Base-by-base conservation (phyloP, 192 early-diverging fungal genomes). In the Podochytrium sp. region DNA sequence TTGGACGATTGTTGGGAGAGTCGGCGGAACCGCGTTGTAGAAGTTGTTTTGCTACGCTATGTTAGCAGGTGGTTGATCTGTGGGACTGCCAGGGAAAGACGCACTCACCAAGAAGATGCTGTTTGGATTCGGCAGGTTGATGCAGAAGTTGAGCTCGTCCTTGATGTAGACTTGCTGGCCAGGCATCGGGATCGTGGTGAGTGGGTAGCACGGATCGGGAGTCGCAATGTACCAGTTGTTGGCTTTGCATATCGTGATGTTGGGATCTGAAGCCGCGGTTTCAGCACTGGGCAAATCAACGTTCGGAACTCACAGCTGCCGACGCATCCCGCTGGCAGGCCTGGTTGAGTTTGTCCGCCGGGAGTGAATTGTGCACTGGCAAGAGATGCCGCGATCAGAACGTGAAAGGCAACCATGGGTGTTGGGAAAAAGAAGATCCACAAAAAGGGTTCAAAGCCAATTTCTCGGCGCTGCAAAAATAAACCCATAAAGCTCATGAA, bases 61-160 rank as follows among this genome's bases (percentile, higher is more conserved):
- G 29, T 40, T 47, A 47, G 43, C 43, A 16, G 12, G n/a, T 0
- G 0, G 0, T 47, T 0, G 12, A 16, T 47, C 43, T 47, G 0
- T 16, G 0, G n/a, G 0, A n/a, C n/a, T n/a, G n/a, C n/a, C n/a
- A n/a, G n/a, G n/a, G 37, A 12, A 29, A 34, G 37, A 5, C 6
- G 18, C 30, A 71, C 71, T 53, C 55, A 75, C 73, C 74, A 79
- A 65, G 42, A 53, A 52, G 34, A 59, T 60, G 29, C 25, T 37
- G 34, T 79, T 51, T 29, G 75, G 69, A 56, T 80, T 57, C 5
- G 79, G 79, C n/a, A 80, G 49, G 65, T 77, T 77, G 62, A 80
- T 76, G 57, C 79, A 80, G 47, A 80, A 80, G 65, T 80, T 80
- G 35, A 63, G 25, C n/a, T 65, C 62, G 59, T 79, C 78, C 69